Evolutionary conservation across 2,329 filamentous ascomycete species (phyloP).

Genomic region (Neopestalotiopsis rosae): DNA sequence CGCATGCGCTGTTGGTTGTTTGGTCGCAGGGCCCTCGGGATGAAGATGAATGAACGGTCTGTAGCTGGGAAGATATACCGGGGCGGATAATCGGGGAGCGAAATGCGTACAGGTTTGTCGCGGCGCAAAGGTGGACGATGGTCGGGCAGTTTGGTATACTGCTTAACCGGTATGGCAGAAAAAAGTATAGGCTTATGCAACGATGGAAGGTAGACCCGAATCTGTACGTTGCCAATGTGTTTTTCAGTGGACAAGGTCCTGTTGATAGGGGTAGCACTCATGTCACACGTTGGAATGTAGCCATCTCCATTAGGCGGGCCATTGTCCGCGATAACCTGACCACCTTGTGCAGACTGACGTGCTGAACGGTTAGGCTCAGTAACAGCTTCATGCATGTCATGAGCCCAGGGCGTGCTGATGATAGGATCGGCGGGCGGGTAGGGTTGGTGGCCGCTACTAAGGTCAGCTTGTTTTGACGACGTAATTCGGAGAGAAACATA

Average conservation of each 20-base stretch:
- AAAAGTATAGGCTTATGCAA: conserved; percentile 76
- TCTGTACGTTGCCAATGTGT: conserved; percentile 81
- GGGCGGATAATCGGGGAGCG: conserved; percentile 77
- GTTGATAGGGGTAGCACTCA: conserved; percentile 71
- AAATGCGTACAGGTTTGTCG: conserved; percentile 96
- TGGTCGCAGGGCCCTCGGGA: conserved; percentile 88
- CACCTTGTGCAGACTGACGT: conserved; percentile 40
- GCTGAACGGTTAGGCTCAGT: conserved; percentile 51
- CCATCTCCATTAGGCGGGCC: conserved; percentile 60
- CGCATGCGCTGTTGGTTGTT: conserved; percentile 88
- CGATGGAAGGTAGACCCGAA: conserved; percentile 79
- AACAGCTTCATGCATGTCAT: conserved; percentile 89
- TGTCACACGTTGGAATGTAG: conserved; percentile 60
- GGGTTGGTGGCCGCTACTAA: conserved; percentile 37
- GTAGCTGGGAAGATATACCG: conserved; percentile 90
- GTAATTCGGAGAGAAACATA: conserved; percentile 49
- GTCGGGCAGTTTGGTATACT: conserved; percentile 92
- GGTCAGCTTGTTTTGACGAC: conserved; percentile 10
- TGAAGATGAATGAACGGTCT: conserved; percentile 97
- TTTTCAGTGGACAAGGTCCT: conserved; percentile 83
- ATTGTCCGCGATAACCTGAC: conserved; percentile 42
- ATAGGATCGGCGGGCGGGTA: conserved; percentile 63
- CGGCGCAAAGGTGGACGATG: conserved; percentile 91
- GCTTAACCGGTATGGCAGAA: conserved; percentile 79
- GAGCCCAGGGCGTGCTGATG: conserved; percentile 81